phyloP scores from a whole-genome alignment of 139 green algal genomes.

The Coccomyxa sp. region DNA sequence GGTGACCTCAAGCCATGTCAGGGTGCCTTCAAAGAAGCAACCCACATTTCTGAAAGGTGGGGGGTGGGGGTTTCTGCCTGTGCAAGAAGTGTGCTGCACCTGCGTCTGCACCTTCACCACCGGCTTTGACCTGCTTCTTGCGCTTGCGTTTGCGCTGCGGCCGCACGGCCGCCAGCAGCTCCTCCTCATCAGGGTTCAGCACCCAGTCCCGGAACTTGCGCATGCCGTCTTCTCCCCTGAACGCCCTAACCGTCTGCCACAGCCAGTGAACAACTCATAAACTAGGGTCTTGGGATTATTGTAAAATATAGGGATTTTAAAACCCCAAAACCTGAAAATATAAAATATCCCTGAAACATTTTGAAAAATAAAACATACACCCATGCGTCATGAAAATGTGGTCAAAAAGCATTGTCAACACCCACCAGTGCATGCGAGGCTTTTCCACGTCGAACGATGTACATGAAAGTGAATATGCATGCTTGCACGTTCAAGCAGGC shows the following conservation, averaged over 20 bases:
- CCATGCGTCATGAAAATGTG: no score
- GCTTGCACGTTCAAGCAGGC: background rate
- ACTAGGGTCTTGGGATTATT: background rate
- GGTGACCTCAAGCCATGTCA: background rate
- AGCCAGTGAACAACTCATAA: background rate
- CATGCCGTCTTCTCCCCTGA: slow-evolving; percentile 42
- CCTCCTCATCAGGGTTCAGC: slow-evolving; percentile 38
- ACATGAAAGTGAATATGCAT: no score
- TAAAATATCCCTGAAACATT: no score
- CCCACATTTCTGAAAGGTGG: no score
- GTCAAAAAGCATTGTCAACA: no score
- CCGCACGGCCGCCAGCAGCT: slow-evolving; percentile 5
- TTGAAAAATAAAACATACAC: background rate
- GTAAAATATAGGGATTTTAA: background rate
- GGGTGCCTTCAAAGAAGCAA: no score
- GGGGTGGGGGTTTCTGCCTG: background rate
- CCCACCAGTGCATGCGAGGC: no score
- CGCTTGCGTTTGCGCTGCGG: background rate
- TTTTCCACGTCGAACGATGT: no score
- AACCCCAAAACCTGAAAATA: background rate
- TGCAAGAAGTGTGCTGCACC: background rate
- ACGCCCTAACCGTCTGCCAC: slow-evolving; percentile 79
- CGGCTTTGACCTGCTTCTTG: background rate
- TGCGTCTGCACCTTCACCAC: background rate
- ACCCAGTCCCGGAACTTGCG: slow-evolving; percentile 25